phyloP scores from a whole-genome alignment of 148 eudicot genomes.

The Drosera capensis region DNA sequence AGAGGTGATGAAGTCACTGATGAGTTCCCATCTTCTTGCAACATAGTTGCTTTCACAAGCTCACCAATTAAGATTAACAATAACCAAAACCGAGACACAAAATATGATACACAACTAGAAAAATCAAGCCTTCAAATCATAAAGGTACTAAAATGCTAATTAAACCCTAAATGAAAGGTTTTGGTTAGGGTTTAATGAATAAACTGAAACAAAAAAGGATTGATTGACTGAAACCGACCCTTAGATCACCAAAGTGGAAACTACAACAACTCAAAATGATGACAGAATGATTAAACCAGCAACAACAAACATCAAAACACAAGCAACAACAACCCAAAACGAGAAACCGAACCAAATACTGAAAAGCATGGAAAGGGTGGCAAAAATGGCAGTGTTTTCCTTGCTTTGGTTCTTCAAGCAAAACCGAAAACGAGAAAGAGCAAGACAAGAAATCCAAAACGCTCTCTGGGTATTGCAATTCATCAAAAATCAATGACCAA shows the following conservation, averaged over 20 bases:
- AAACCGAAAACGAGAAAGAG: too few relatives aligned
- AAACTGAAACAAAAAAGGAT: not conserved
- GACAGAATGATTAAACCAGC: too few relatives aligned
- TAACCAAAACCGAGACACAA: conserved; percentile 5
- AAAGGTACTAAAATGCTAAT: not conserved
- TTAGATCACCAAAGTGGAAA: not conserved
- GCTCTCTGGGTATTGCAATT: conserved; percentile 33
- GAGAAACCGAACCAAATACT: too few relatives aligned
- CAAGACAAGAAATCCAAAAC: conserved; percentile 16
- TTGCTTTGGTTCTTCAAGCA: too few relatives aligned
- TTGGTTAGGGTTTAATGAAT: not conserved
- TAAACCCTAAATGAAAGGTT: not conserved
- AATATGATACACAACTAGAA: not conserved
- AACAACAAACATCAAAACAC: too few relatives aligned
- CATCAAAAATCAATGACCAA: conserved; percentile 37
- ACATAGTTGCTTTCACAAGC: conserved; percentile 32
- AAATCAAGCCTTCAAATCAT: not conserved
- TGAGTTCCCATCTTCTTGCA: conserved; percentile 76
- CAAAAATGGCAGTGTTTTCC: not conserved
- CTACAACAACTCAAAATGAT: not conserved
- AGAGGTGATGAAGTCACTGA: conserved; percentile 77
- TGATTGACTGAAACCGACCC: not conserved
- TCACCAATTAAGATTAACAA: conserved; percentile 4
- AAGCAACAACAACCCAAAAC: too few relatives aligned
- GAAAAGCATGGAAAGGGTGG: too few relatives aligned